Conservation (phyloP, 371 early-diverging fungal species). For the Saksenaea oblongispora region DNA sequence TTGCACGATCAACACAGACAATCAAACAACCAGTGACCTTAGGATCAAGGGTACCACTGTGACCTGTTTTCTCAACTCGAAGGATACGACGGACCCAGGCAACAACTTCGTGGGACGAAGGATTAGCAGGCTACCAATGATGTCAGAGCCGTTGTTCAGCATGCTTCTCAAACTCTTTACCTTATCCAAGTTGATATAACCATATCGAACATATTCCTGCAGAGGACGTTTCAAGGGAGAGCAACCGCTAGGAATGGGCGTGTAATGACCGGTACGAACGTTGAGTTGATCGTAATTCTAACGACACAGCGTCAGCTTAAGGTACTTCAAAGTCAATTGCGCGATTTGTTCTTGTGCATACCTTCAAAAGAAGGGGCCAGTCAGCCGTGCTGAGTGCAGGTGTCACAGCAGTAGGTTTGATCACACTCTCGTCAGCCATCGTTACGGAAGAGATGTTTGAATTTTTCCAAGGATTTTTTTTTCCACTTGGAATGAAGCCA, state of each 20-base stretch:
- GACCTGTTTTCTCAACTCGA: slow-evolving; percentile 99
- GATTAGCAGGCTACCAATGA: slow-evolving; percentile 97
- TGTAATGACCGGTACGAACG: slow-evolving; percentile 97
- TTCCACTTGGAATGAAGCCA: not conserved
- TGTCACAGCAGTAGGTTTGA: slow-evolving; percentile 77
- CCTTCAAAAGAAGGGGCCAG: slow-evolving; percentile 97
- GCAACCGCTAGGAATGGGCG: slow-evolving; percentile 95
- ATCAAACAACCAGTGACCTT: slow-evolving; percentile 99
- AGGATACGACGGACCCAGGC: slow-evolving; percentile 99
- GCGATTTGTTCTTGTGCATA: slow-evolving; percentile 24
- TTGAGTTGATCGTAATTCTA: slow-evolving; percentile 98
- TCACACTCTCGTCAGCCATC: slow-evolving; percentile 46
- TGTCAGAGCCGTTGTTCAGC: not conserved
- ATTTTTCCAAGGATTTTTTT: not conserved
- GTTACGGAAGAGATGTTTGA: not conserved
- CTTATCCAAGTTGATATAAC: slow-evolving; percentile 92
- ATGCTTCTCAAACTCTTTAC: slow-evolving; percentile 15
- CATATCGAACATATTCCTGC: slow-evolving; percentile 93
- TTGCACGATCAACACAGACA: slow-evolving; percentile 99
- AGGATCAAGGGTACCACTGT: slow-evolving; percentile 99
- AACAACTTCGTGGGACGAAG: slow-evolving; percentile 99
- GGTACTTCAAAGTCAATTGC: not conserved
- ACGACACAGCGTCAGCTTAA: not conserved
- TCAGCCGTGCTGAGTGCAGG: slow-evolving; percentile 88
- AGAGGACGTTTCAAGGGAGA: slow-evolving; percentile 96